Percentiles rank a stretch among this genome's conserved stretches.
Conservation (phyloP, 2,329 filamentous ascomycete species). For the Diatrype stigma region DNA sequence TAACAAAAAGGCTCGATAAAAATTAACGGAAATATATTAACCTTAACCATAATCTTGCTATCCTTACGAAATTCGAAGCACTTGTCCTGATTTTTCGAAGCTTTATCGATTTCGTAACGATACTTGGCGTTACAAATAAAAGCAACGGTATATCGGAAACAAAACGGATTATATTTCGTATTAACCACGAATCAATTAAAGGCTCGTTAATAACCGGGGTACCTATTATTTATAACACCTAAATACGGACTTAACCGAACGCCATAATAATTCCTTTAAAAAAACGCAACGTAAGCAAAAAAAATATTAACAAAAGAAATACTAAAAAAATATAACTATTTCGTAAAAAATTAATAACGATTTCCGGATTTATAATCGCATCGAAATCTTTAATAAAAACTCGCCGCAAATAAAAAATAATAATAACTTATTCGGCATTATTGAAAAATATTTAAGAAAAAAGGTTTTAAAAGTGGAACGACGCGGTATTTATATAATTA, state of each 20-base stretch:
- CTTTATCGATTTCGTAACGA: not conserved
- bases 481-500: too few relatives aligned
- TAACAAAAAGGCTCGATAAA: not conserved
- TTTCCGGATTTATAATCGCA: too few relatives aligned
- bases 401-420: not conserved
- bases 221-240: too few relatives aligned
- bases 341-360: too few relatives aligned
- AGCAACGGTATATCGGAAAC: not conserved
- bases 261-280: not conserved
- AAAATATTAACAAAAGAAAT: too few relatives aligned
- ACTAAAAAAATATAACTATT: too few relatives aligned
- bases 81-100: not conserved
- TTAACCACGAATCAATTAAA: not conserved
- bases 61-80: not conserved
- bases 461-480: not conserved
- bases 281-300: too few relatives aligned
- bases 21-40: not conserved
- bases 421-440: not conserved
- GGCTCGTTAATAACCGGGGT: not conserved
- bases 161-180: not conserved
- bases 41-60: not conserved
- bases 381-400: too few relatives aligned
- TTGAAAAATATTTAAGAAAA: not conserved
- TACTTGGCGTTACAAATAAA: not conserved
- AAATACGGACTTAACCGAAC: too few relatives aligned